A percentile compares a stretch with the other conserved stretches of the same genome.
Conservation (phyloP, 2,329 filamentous ascomycete genomes). For the Paraphoma sp. region DNA sequence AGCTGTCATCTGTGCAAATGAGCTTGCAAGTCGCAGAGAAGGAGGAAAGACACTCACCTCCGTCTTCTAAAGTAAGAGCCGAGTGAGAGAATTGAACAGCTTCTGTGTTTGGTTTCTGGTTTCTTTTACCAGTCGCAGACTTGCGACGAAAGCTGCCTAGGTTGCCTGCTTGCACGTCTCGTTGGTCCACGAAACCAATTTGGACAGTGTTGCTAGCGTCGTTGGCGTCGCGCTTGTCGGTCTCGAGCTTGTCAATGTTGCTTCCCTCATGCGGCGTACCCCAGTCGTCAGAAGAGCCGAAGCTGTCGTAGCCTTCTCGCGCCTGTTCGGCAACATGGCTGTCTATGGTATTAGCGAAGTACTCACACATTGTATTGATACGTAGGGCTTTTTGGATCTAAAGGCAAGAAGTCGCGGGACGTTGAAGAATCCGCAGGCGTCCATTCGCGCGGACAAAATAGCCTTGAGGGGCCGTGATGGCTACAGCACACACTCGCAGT, state of each 20-base stretch:
- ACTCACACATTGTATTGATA: no score
- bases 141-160: no score
- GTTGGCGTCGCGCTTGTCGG: not conserved
- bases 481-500: not conserved
- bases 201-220: not conserved
- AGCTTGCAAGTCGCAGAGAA: not conserved
- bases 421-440: no score
- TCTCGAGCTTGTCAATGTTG: not conserved
- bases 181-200: not conserved
- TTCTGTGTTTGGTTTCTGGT: not conserved
- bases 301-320: not conserved
- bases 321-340: not conserved
- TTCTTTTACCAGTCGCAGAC: not conserved
- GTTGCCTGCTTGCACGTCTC: not conserved
- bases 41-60: not conserved
- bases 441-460: no score
- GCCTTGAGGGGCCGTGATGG: not conserved
- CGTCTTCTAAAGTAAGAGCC: not conserved
- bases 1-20: not conserved
- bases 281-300: not conserved
- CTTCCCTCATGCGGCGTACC: not conserved
- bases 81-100: not conserved
- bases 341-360: not conserved
- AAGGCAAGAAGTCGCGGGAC: no score
- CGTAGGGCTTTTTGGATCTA: no score